Base-by-base conservation (phyloP, 306 rosid genomes). In the Arachis stenosperma region DNA sequence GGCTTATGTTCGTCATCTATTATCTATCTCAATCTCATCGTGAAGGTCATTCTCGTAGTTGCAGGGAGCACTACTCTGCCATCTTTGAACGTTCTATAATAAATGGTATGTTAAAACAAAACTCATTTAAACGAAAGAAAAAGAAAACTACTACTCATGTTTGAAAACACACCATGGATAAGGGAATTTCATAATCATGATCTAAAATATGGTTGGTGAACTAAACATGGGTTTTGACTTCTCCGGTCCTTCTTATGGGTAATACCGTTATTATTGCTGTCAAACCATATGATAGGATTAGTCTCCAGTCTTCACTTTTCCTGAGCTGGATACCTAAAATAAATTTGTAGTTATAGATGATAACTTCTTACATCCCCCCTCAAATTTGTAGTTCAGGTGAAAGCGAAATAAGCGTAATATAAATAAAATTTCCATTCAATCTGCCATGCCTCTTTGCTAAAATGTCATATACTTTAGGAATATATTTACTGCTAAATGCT, bases 21-120 rank as follows among this genome's bases (percentile, higher is more conserved):
- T 33, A 33, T 33, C 37, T 33, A 33, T 33, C 4, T 33, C 37
- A 33, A 33, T 33, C 55, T 61, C 65, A 82, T 88, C 88, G 91
- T 84, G 91, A 77, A 67, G 81, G 73, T 73, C 90, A 86, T 78
- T 90, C 61, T 54, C 72, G 55, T 51, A 74, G 37, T 33, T 33
- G 37, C 37, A 33, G 37, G 37, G 4, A 33, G 79, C 86, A 75
- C 83, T 62, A 52, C 15, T n/a, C 8, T 11, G 9, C 15, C 57
- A n/a, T 52, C 7, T 52, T 52, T 52, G 37, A 14, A 52, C 27
- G 57, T 14, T 52, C 37, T 52, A 48, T 11, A 48, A 48, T 13
- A 48, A 48, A 46, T 46, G 11, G 5, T 42, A 6, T 71, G 41
- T 30, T 10, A 59, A 36, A 46, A 8, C 7, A 12, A 42, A 41